phyloP scores from a whole-genome alignment of 2,329 filamentous ascomycete genomes.

The Trichothecium sympodiale region DNA sequence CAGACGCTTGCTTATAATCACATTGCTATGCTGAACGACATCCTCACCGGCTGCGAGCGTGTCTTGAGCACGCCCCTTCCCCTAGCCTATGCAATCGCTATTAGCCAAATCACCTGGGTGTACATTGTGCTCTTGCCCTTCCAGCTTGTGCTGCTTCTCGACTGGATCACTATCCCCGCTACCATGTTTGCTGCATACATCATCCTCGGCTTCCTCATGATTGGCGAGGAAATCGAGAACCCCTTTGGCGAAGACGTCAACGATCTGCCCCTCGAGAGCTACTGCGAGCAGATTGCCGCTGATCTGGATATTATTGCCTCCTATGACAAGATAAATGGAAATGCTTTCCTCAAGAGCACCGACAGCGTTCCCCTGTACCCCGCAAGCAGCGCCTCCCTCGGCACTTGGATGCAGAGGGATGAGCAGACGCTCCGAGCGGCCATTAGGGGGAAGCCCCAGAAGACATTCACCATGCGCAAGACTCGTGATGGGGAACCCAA shows the following conservation, averaged over 20 bases:
- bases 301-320: conserved; percentile 67
- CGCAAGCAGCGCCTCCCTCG: conserved; percentile 28
- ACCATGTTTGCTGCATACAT: conserved; percentile 67
- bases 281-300: conserved; percentile 61
- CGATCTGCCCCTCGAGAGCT: conserved; percentile 65
- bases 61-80: conserved; percentile 75
- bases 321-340: conserved; percentile 21
- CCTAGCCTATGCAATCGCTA: conserved; percentile 73
- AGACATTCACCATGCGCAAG: conserved; percentile 20
- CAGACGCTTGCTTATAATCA: conserved; percentile 51
- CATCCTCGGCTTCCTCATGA: conserved; percentile 63
- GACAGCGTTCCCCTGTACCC: conserved; percentile 47
- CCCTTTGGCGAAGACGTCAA: conserved; percentile 79
- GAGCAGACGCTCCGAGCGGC: conserved; percentile 26
- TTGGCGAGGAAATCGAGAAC: conserved; percentile 76
- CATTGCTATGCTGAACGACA: conserved; percentile 57
- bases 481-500: conserved; percentile 4
- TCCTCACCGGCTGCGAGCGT: conserved; percentile 61
- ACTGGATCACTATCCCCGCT: conserved; percentile 69
- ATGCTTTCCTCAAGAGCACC: conserved; percentile 19
- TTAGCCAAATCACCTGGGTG: conserved; percentile 77
- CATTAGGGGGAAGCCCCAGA: conserved; percentile 28
- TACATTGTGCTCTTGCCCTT: conserved; percentile 75
- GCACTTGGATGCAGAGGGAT: conserved; percentile 27
- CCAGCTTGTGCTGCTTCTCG: conserved; percentile 55